A percentile compares a stretch with the other conserved stretches of the same genome.
These are phyloP conservation scores for Aspergillus floridensis DNA, from an alignment of 2,329 filamentous ascomycete species.

Conservation along the genomic window DNA sequence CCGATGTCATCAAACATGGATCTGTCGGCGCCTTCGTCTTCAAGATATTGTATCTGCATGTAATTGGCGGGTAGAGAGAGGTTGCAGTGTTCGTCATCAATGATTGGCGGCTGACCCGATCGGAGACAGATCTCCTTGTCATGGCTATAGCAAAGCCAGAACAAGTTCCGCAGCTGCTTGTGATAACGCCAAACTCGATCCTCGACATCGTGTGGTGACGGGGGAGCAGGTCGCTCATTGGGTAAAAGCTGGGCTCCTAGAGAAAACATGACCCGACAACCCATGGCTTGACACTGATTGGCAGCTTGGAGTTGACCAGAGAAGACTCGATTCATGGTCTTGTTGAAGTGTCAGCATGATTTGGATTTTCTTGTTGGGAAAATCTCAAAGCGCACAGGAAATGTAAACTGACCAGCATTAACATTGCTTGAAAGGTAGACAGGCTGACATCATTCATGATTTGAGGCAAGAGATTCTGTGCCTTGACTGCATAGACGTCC, in stretches of 20 bases:
- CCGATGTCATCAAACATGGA: background rate
- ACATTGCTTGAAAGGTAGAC: background rate
- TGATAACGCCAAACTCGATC: conserved; percentile 1
- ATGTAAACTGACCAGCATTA: background rate
- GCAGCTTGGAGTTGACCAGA: background rate
- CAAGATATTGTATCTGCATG: background rate
- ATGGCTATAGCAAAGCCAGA: conserved; percentile 51
- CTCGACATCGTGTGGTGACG: background rate
- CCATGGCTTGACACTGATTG: conserved; percentile 3
- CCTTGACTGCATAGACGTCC: background rate
- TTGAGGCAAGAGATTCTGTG: background rate
- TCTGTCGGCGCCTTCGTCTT: background rate
- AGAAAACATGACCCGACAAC: conserved; percentile 2
- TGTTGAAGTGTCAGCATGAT: background rate
- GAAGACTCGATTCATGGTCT: conserved; percentile 2
- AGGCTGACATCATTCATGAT: conserved; percentile 1
- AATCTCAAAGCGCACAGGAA: background rate
- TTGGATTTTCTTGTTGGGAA: background rate
- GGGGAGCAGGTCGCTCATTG: background rate
- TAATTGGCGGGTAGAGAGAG: conserved; percentile 39
- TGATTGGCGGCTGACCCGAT: conserved; percentile 48
- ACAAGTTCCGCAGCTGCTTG: conserved; percentile 33
- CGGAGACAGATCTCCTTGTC: conserved; percentile 53
- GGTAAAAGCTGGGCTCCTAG: background rate
- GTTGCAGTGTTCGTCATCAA: conserved; percentile 50